phyloP scores from a whole-genome alignment of 345 rosid species.

The Ricinus communis region DNA sequence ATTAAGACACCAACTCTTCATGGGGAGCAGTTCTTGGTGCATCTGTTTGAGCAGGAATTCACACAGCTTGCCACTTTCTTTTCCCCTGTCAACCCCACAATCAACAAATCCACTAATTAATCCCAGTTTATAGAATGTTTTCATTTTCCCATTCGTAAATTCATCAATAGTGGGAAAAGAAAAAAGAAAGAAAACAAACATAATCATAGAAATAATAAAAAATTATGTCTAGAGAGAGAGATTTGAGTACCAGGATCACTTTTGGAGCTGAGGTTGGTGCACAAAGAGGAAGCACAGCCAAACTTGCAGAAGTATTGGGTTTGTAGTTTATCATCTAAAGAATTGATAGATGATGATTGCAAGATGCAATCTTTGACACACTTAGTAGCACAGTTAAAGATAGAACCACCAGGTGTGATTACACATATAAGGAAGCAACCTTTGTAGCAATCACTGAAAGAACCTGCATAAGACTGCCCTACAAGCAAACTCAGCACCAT shows the following conservation, averaged over 20 bases:
- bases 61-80: slow-evolving; percentile 45
- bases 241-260: too few relatives aligned
- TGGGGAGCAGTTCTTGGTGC: slow-evolving; percentile 22
- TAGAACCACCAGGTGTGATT: slow-evolving; percentile 1
- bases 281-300: too few relatives aligned
- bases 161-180: background rate
- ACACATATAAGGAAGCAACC: slow-evolving; percentile 37
- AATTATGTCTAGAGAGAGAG: too few relatives aligned
- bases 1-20: too few relatives aligned
- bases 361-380: slow-evolving; percentile 44
- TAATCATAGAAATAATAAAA: too few relatives aligned
- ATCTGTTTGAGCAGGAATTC: slow-evolving; percentile 38
- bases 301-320: too few relatives aligned
- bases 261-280: too few relatives aligned
- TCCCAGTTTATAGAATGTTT: too few relatives aligned
- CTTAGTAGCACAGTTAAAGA: slow-evolving; percentile 22
- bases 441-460: slow-evolving; percentile 37
- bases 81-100: slow-evolving; percentile 24
- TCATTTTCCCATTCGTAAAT: background rate
- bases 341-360: background rate
- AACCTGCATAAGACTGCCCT: slow-evolving; percentile 18
- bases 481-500: slow-evolving; percentile 27
- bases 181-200: too few relatives aligned
- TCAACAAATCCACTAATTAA: too few relatives aligned
- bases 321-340: too few relatives aligned